These are phyloP conservation scores for Microbotryum violaceum DNA, from an alignment of 1,284 basidiomycete genomes.

Conservation along the genomic window DNA sequence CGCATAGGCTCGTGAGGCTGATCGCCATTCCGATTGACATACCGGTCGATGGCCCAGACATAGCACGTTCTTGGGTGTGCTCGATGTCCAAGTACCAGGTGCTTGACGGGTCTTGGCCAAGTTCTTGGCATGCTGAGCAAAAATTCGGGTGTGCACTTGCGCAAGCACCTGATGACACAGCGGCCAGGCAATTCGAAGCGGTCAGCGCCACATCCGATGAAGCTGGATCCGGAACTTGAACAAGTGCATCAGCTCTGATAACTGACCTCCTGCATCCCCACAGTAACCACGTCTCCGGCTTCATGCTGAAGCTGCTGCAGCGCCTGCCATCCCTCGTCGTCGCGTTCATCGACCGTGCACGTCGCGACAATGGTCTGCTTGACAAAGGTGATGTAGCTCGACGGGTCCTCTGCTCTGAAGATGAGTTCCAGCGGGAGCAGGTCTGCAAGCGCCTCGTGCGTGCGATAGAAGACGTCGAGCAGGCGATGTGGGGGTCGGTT, in stretches of 20 bases:
- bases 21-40: conserved; percentile 28
- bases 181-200: too few species aligned
- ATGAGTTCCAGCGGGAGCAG: not conserved
- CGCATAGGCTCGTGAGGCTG: not conserved
- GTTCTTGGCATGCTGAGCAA: conserved; percentile 5
- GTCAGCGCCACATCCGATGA: not conserved
- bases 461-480: conserved; percentile 2
- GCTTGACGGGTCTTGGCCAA: not conserved
- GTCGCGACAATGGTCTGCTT: conserved; percentile 8
- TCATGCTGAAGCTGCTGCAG: not conserved
- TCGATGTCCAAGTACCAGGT: conserved; percentile 6
- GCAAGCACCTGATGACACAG: conserved; percentile 17
- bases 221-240: not conserved
- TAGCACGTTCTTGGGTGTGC: conserved; percentile 49
- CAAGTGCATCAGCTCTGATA: not conserved
- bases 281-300: not conserved
- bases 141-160: conserved; percentile 19
- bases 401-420: conserved; percentile 2
- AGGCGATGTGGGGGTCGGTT: not conserved
- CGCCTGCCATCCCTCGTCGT: not conserved
- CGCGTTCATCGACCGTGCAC: not conserved
- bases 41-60: conserved; percentile 59
- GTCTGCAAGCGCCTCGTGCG: not conserved
- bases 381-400: conserved; percentile 5
- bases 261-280: conserved; percentile 21